Conservation (phyloP, 169 alveolate species). For the Theileria annulata region DNA sequence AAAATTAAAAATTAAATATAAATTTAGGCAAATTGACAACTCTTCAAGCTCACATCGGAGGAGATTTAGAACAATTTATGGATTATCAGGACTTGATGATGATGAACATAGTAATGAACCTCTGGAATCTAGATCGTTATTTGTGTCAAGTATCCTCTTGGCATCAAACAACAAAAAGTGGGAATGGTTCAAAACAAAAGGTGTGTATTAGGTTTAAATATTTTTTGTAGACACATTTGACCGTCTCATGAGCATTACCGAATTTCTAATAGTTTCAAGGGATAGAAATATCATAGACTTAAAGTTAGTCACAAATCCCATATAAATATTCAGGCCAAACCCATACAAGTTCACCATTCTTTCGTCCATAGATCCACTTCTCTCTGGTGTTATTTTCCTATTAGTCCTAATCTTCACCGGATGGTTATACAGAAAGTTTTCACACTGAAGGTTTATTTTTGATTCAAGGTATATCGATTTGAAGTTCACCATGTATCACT, state of each 20-base stretch:
- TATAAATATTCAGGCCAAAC: not conserved
- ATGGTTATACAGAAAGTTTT: not conserved
- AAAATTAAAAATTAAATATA: not conserved
- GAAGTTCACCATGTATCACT: slow-evolving; percentile 10
- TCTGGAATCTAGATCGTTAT: slow-evolving; percentile 9
- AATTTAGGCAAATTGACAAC: not conserved
- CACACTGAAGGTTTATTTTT: not conserved
- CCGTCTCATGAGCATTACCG: slow-evolving; percentile 26
- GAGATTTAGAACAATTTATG: not conserved
- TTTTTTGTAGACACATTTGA: slow-evolving; percentile 26
- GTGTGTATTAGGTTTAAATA: not conserved
- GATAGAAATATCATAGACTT: slow-evolving; percentile 21
- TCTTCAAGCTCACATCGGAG: not conserved
- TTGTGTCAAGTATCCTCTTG: slow-evolving; percentile 11
- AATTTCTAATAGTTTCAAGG: slow-evolving; percentile 20
- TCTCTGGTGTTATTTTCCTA: not conserved
- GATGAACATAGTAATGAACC: not conserved
- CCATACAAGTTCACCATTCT: not conserved
- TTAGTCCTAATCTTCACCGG: not conserved
- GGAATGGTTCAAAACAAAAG: slow-evolving; percentile 30
- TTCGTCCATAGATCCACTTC: not conserved
- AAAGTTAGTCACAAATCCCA: slow-evolving; percentile 11
- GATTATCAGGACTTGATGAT: not conserved
- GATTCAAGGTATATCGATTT: not conserved
- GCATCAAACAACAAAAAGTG: slow-evolving; percentile 19